phyloP scores from a whole-genome alignment of 2,329 filamentous ascomycete species.

The Diplodia sapinea region DNA sequence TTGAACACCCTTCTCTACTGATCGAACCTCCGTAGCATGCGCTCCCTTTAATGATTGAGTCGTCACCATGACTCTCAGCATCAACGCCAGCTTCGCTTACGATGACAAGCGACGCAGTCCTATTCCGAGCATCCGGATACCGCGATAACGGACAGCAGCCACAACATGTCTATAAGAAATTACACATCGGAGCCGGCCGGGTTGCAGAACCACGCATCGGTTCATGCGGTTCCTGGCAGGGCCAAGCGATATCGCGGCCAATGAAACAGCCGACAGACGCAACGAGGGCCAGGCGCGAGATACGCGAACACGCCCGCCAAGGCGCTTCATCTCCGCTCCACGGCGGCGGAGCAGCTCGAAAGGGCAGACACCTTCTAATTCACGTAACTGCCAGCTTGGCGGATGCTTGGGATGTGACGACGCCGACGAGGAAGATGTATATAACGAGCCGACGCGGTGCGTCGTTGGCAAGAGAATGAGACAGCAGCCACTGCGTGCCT shows the following conservation, averaged over 20 bases:
- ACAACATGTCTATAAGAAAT: background rate
- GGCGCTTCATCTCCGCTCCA: conserved; percentile 18
- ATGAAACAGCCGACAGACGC: background rate
- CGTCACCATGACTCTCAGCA: background rate
- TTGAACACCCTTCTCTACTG: background rate
- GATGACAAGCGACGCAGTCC: background rate
- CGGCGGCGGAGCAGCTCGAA: conserved; percentile 7
- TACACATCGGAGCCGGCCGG: conserved; percentile 26
- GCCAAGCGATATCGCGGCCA: conserved; percentile 16
- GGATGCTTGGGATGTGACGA: conserved; percentile 15
- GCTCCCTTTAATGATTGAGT: too few species aligned
- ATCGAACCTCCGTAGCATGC: background rate
- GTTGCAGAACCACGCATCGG: background rate
- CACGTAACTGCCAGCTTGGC: conserved; percentile 8
- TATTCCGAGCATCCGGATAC: background rate
- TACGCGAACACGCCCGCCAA: conserved; percentile 17
- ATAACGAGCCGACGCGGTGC: conserved; percentile 3
- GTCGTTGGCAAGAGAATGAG: background rate
- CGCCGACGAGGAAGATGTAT: background rate
- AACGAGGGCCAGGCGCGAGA: conserved; percentile 19
- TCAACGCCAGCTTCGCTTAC: background rate
- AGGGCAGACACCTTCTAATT: background rate
- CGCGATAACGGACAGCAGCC: conserved; percentile 1
- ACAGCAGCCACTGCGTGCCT: background rate
- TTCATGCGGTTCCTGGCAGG: conserved; percentile 16